Percentiles rank a stretch among this genome's conserved stretches.
phyloP scores from a whole-genome alignment of 2,329 filamentous ascomycete genomes.

The Nemania serpens region DNA sequence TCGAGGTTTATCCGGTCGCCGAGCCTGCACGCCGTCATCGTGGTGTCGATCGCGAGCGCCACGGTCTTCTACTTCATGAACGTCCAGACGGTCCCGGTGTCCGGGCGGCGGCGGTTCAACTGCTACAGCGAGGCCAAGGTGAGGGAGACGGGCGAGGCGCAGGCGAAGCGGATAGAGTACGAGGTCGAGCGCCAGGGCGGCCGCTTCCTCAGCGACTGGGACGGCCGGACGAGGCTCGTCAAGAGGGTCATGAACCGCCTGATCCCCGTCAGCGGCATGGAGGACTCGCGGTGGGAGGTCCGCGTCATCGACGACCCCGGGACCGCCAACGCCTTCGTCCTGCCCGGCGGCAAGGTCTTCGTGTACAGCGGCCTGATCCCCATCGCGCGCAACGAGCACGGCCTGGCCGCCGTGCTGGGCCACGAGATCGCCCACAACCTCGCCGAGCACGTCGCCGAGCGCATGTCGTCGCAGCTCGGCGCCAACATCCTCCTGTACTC shows the following conservation, averaged over 20 bases:
- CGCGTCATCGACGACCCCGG: conserved; percentile 70
- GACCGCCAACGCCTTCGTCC: conserved; percentile 74
- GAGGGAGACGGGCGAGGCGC: conserved; percentile 54
- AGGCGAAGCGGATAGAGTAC: conserved; percentile 59
- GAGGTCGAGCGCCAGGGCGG: conserved; percentile 57
- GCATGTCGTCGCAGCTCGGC: conserved; percentile 58
- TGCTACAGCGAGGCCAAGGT: conserved; percentile 62
- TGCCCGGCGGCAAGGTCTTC: conserved; percentile 80
- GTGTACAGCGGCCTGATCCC: conserved; percentile 74
- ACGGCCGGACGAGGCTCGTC: conserved; percentile 62
- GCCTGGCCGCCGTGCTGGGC: conserved; percentile 74
- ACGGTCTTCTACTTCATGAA: conserved; percentile 68
- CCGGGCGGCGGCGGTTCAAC: conserved; percentile 75
- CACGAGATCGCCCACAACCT: conserved; percentile 82
- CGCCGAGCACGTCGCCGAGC: conserved; percentile 70
- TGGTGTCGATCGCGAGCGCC: conserved; percentile 50
- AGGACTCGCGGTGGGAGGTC: conserved; percentile 68
- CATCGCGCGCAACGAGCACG: conserved; percentile 69
- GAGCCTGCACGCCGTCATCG: conserved; percentile 47
- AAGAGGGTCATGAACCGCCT: conserved; percentile 67
- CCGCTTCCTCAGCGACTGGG: conserved; percentile 62
- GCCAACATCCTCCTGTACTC: conserved; percentile 56
- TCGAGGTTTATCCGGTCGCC: conserved; percentile 42
- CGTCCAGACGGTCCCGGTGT: conserved; percentile 73
- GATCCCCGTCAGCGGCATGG: conserved; percentile 68